These are phyloP conservation scores for Penicillium roqueforti DNA, from an alignment of 495 filamentous ascomycete genomes.

Conservation along the genomic window DNA sequence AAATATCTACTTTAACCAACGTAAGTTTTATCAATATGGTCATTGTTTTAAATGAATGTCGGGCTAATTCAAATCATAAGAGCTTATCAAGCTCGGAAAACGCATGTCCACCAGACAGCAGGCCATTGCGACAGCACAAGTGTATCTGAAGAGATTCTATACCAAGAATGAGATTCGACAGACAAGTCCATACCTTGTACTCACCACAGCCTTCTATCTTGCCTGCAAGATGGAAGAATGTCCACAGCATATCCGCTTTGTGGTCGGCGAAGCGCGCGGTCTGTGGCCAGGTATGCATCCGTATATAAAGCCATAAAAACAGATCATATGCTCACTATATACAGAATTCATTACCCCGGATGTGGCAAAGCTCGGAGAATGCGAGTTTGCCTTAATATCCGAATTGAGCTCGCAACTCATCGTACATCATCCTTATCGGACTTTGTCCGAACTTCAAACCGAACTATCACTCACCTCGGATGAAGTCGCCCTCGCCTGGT, in stretches of 20 bases:
- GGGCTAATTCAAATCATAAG: slow-evolving; percentile 38
- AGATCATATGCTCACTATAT: slow-evolving; percentile 15
- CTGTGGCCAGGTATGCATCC: slow-evolving; percentile 70
- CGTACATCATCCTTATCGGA: slow-evolving; percentile 95
- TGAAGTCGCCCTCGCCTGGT: slow-evolving; percentile 74
- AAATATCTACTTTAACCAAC: slow-evolving; percentile 88
- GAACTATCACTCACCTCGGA: slow-evolving; percentile 70
- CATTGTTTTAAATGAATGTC: background rate
- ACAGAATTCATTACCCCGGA: slow-evolving; percentile 75
- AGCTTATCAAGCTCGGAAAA: slow-evolving; percentile 76
- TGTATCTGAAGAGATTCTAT: slow-evolving; percentile 94
- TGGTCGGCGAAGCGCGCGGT: slow-evolving; percentile 78
- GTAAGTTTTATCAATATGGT: slow-evolving; percentile 41
- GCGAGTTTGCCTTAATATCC: slow-evolving; percentile 92
- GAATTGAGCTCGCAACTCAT: slow-evolving; percentile 95
- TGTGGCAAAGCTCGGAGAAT: slow-evolving; percentile 87
- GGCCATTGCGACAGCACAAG: slow-evolving; percentile 87
- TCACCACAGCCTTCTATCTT: slow-evolving; percentile 88
- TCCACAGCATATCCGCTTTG: slow-evolving; percentile 88
- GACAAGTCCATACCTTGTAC: slow-evolving; percentile 89
- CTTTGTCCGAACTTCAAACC: slow-evolving; percentile 65
- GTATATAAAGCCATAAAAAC: background rate
- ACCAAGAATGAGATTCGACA: slow-evolving; percentile 83
- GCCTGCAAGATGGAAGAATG: slow-evolving; percentile 99
- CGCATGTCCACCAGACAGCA: slow-evolving; percentile 79